Percentiles rank a stretch among this genome's conserved stretches.
These are phyloP conservation scores for Maudiozyma turicensis DNA, from an alignment of 805 yeast species.

Conservation along the genomic window DNA sequence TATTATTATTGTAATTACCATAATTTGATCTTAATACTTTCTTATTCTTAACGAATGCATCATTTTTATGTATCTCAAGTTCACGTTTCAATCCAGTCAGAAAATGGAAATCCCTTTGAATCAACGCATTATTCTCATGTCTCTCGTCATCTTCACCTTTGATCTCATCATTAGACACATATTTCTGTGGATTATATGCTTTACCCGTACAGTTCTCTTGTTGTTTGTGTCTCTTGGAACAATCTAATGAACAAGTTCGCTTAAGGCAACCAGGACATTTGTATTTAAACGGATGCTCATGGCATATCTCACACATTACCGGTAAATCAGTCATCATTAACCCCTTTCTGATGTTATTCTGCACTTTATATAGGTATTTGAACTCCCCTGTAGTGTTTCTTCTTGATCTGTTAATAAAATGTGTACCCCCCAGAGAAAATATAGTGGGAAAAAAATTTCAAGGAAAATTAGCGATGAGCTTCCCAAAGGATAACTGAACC, in stretches of 20 bases:
- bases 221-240: conserved; percentile 63
- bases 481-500: too few relatives aligned
- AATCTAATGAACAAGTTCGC: conserved; percentile 58
- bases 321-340: background rate
- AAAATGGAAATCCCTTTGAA: conserved; percentile 81
- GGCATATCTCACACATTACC: conserved; percentile 39
- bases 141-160: conserved; percentile 28
- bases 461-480: too few relatives aligned
- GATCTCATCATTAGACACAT: conserved; percentile 41
- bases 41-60: conserved; percentile 36
- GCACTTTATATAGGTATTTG: too few relatives aligned
- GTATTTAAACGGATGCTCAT: conserved; percentile 41
- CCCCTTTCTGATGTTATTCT: too few relatives aligned
- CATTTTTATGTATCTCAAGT: conserved; percentile 49
- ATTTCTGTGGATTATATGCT: conserved; percentile 47
- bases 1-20: conserved; percentile 15
- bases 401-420: too few relatives aligned
- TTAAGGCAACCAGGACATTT: conserved; percentile 71
- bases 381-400: too few relatives aligned
- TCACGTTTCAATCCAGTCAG: conserved; percentile 49
- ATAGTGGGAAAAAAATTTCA: too few relatives aligned
- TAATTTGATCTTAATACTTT: conserved; percentile 30
- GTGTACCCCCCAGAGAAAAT: too few relatives aligned
- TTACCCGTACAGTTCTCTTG: conserved; percentile 56
- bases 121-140: conserved; percentile 32